Base-by-base conservation (phyloP, 179 eudicot species). In the Silene vulgaris region DNA sequence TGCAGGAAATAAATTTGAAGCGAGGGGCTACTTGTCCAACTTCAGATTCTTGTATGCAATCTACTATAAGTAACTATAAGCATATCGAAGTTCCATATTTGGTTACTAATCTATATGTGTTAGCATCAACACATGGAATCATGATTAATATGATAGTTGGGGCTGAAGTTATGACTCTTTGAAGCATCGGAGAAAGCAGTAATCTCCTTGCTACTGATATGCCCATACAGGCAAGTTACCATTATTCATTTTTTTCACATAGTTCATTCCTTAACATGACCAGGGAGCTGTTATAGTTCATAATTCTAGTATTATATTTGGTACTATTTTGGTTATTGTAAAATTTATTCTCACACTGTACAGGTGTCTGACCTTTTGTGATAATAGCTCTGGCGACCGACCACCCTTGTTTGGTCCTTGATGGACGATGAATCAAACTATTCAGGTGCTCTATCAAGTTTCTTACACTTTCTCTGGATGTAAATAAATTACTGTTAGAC, bases 131-230 rank as follows among this genome's bases (percentile, higher is more conserved):
- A 92, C 93, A 92, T 84, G 97, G 97, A 71, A 88, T 92, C 50
- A 90, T 89, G 78, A 89, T 95, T 61, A 90, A 85, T 88, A 89
- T 95, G 97, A 94, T 92, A 62, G 92, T 90, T 62, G 97, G 97
- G 30, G 95, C 93, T 72, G 97, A 95, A 85, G 97, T 92, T 19
- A 84, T 86, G 62, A 87, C 83, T 76, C 91, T 95, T 65, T 90
- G 86, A 84, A 86, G 79, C 88, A 80, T 92, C 29, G 93, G 90
- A 85, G 96, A 90, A 84, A 90, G 87, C 84, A 88, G 85, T 76
- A 85, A 85, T 74, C 87, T 89, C 75, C 80, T 88, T 73, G 88
- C 89, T 77, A 89, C 90, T 56, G 93, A 90, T 86, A 89, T 92
- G 94, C 96, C 98, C 59, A 89, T 92, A 75, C 77, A 94, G 81